phyloP scores from a whole-genome alignment of 129 eudicot species.

The Flaveria bidentis region DNA sequence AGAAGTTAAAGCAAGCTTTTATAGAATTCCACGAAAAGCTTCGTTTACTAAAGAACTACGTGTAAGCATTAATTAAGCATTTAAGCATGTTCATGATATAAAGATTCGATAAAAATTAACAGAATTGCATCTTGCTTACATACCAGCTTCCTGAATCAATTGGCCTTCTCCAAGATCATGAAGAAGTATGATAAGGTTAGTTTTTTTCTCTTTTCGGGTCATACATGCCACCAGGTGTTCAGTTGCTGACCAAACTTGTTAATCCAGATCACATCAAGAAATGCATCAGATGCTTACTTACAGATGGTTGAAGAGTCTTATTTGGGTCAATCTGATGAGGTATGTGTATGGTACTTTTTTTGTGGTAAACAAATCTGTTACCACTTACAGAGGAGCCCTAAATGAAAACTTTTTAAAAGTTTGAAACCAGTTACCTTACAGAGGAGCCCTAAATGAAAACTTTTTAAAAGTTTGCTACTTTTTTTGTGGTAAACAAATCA shows the following conservation, averaged over 20 bases:
- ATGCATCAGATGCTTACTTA: slow-evolving; percentile 31
- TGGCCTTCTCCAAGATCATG: slow-evolving; percentile 18
- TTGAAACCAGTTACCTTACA: background rate
- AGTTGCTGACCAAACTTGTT: background rate
- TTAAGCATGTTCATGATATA: background rate
- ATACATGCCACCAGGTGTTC: background rate
- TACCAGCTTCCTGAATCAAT: slow-evolving; percentile 25
- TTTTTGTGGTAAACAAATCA: background rate
- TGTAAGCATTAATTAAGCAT: slow-evolving; percentile 29
- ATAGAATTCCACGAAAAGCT: slow-evolving; percentile 14
- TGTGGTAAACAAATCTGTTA: too few species aligned
- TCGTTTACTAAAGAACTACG: slow-evolving; percentile 11
- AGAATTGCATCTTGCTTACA: slow-evolving; percentile 19
- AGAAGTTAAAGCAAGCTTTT: slow-evolving; percentile 30
- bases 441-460: background rate
- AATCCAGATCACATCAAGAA: slow-evolving; percentile 48
- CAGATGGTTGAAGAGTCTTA: slow-evolving; percentile 55
- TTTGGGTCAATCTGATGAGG: slow-evolving; percentile 58
- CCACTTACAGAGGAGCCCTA: too few species aligned
- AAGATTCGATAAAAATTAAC: background rate
- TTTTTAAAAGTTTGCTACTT: background rate
- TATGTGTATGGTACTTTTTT: slow-evolving; percentile 15
- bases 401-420: too few species aligned
- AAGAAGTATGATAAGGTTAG: slow-evolving; percentile 14
- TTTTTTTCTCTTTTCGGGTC: background rate